phyloP scores from a whole-genome alignment of 768 basidiomycete species.

The Amylocystis lapponica region DNA sequence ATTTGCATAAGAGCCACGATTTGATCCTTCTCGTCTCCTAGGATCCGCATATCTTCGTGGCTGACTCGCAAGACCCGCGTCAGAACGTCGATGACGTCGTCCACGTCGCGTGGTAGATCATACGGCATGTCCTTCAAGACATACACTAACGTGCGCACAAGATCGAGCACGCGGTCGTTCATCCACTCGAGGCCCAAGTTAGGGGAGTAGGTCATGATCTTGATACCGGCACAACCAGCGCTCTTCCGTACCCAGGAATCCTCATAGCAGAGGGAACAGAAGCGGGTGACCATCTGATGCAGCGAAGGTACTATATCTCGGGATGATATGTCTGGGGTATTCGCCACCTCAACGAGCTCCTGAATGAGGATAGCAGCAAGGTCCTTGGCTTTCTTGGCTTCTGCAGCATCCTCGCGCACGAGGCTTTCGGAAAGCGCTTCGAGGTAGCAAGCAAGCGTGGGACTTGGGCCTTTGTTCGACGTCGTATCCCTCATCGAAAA shows the following conservation, averaged over 20 bases:
- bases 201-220: slow-evolving; percentile 67
- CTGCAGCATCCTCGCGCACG: slow-evolving; percentile 56
- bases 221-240: slow-evolving; percentile 85
- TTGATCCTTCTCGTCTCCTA: slow-evolving; percentile 43
- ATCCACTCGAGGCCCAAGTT: slow-evolving; percentile 75
- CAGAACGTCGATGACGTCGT: slow-evolving; percentile 75
- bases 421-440: slow-evolving; percentile 77
- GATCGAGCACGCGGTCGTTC: slow-evolving; percentile 81
- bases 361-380: slow-evolving; percentile 59
- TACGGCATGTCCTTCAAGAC: slow-evolving; percentile 92
- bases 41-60: slow-evolving; percentile 42
- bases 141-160: slow-evolving; percentile 84
- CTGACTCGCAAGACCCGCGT: slow-evolving; percentile 58
- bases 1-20: slow-evolving; percentile 70
- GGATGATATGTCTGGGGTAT: slow-evolving; percentile 37
- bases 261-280: slow-evolving; percentile 84
- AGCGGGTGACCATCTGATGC: slow-evolving; percentile 77
- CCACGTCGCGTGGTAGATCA: slow-evolving; percentile 79
- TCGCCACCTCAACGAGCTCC: slow-evolving; percentile 56
- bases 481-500: slow-evolving; percentile 48
- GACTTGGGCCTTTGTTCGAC: slow-evolving; percentile 48
- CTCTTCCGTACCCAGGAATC: slow-evolving; percentile 87
- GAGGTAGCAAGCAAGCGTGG: slow-evolving; percentile 64
- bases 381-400: slow-evolving; percentile 52
- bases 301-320: slow-evolving; percentile 63